Conservation (phyloP, 495 filamentous ascomycete species). For the Lasiosphaeriaceae sp. region DNA sequence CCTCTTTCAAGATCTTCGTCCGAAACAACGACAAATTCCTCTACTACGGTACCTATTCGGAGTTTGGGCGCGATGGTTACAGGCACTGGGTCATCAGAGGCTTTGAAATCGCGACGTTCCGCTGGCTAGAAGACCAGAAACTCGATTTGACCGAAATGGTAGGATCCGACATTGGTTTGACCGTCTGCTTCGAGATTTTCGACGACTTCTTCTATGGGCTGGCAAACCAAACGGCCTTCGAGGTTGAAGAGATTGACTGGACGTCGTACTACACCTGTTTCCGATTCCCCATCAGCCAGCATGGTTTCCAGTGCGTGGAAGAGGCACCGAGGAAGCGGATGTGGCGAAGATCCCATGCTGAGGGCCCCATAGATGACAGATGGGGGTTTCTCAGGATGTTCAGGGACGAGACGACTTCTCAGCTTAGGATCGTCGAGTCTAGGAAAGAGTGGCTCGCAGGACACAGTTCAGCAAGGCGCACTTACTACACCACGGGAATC, state of each 20-base stretch:
- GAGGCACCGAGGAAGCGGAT: constrained; percentile 38
- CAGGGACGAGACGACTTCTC: constrained; percentile 57
- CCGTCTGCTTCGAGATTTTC: constrained; percentile 68
- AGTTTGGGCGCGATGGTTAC: constrained; percentile 45
- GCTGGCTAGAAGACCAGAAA: constrained; percentile 29
- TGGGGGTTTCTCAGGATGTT: constrained; percentile 68
- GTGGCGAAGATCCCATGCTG: constrained; percentile 65
- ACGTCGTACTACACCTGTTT: constrained; percentile 68
- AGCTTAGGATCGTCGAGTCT: constrained; percentile 63
- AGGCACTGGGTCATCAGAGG: constrained; percentile 60
- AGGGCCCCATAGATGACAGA: constrained; percentile 74
- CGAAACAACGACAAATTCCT: constrained; percentile 62
- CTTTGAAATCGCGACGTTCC: constrained; percentile 40
- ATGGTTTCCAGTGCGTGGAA: constrained; percentile 29
- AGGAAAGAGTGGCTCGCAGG: constrained; percentile 66
- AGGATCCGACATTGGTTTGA: constrained; percentile 62
- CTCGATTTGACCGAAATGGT: constrained; percentile 52
- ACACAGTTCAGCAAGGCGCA: constrained; percentile 58
- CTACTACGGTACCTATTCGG: constrained; percentile 63
- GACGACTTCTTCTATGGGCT: constrained; percentile 67
- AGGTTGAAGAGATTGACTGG: constrained; percentile 65
- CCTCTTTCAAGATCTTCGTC: constrained; percentile 58
- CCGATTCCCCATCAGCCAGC: constrained; percentile 49
- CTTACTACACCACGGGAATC: constrained; percentile 63
- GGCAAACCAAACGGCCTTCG: constrained; percentile 61